Percentiles rank a stretch among this genome's conserved stretches.
phyloP scores from a whole-genome alignment of 1,284 basidiomycete genomes.

The Malassezia vespertilionis region DNA sequence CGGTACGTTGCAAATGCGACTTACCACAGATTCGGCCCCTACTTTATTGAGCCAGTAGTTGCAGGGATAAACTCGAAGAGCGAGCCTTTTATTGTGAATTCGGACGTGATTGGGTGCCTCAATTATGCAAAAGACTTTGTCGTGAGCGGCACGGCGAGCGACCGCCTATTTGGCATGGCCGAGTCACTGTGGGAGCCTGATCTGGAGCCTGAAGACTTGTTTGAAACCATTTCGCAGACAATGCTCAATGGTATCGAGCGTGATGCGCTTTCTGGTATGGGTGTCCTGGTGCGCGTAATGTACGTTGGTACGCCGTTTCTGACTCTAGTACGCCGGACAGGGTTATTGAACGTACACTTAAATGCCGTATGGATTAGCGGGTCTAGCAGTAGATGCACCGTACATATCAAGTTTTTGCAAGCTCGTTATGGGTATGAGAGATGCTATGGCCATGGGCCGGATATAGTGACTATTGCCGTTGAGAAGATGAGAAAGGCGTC shows the following conservation, averaged over 20 bases:
- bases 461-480: conserved; percentile 12
- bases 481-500: conserved; percentile 9
- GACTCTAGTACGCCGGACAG: conserved; percentile 44
- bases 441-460: neutral
- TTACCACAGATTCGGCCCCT: conserved; percentile 67
- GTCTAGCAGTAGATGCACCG: neutral
- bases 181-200: conserved; percentile 98
- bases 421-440: neutral
- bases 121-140: conserved; percentile 95
- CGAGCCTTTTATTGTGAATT: conserved; percentile 89
- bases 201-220: conserved; percentile 88
- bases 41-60: conserved; percentile 93
- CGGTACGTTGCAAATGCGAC: conserved; percentile 53
- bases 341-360: conserved; percentile 42
- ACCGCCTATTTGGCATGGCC: conserved; percentile 91
- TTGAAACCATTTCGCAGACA: conserved; percentile 96
- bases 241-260: conserved; percentile 88
- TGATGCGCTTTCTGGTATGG: conserved; percentile 95
- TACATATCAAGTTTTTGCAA: neutral
- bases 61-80: conserved; percentile 69
- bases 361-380: conserved; percentile 23
- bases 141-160: conserved; percentile 79
- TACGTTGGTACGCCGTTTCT: conserved; percentile 46
- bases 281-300: conserved; percentile 87
- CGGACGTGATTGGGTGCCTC: conserved; percentile 90